These are phyloP conservation scores for Sphaerulina musiva DNA, from an alignment of 2,329 filamentous ascomycete species.

Conservation along the genomic window DNA sequence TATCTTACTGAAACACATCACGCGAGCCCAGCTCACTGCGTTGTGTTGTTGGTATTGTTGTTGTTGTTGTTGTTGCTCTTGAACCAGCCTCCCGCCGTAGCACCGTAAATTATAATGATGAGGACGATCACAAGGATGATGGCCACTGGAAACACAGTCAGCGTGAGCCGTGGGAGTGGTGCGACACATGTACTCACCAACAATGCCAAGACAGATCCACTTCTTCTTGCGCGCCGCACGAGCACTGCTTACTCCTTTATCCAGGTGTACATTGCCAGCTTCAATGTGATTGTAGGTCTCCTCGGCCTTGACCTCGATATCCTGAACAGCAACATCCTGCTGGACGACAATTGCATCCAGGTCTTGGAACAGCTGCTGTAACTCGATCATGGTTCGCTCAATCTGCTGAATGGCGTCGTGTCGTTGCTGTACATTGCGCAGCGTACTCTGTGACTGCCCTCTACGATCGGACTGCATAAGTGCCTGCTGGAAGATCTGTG, in stretches of 20 bases:
- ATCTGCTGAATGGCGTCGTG: slow-evolving; percentile 88
- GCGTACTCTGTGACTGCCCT: slow-evolving; percentile 71
- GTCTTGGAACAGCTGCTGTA: slow-evolving; percentile 82
- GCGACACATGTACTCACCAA: slow-evolving; percentile 44
- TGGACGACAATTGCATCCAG: slow-evolving; percentile 79
- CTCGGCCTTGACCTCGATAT: slow-evolving; percentile 82
- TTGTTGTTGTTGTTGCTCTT: slow-evolving; percentile 20
- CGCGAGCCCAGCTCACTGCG: slow-evolving; percentile 4
- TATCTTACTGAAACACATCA: neutral
- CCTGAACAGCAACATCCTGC: slow-evolving; percentile 71
- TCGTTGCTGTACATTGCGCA: slow-evolving; percentile 73
- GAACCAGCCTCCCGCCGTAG: slow-evolving; percentile 24
- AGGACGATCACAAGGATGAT: slow-evolving; percentile 36
- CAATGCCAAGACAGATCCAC: slow-evolving; percentile 86
- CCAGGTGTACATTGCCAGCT: slow-evolving; percentile 78
- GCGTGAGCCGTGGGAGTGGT: slow-evolving; percentile 11
- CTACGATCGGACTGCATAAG: slow-evolving; percentile 73
- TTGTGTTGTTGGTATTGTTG: slow-evolving; percentile 11
- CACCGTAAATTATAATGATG: slow-evolving; percentile 34
- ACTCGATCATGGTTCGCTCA: slow-evolving; percentile 78
- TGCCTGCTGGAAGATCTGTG: slow-evolving; percentile 82
- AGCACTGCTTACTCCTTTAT: slow-evolving; percentile 73
- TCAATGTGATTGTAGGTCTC: slow-evolving; percentile 78
- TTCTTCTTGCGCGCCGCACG: slow-evolving; percentile 81
- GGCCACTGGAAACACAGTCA: slow-evolving; percentile 21